These are phyloP conservation scores for Lepidopterella palustris DNA, from an alignment of 495 filamentous ascomycete species.

Conservation along the genomic window DNA sequence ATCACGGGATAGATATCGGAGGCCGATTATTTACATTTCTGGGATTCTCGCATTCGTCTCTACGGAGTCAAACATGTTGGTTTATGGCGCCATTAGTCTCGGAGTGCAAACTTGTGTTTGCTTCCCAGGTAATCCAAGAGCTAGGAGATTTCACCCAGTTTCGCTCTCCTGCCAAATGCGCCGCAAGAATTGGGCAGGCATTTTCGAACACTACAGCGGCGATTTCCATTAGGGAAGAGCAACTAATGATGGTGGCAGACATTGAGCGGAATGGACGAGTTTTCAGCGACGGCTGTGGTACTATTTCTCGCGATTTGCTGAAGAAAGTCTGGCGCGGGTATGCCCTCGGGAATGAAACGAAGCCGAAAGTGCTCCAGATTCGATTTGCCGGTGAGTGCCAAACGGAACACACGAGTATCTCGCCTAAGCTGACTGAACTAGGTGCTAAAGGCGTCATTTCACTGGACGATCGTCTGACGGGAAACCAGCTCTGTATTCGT, in stretches of 20 bases:
- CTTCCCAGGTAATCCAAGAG: conserved; percentile 48
- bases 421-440: conserved; percentile 16
- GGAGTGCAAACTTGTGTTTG: conserved; percentile 38
- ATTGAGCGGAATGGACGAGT: conserved; percentile 40
- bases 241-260: conserved; percentile 12
- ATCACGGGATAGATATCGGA: conserved; percentile 53
- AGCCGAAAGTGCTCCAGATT: conserved; percentile 64
- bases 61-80: conserved; percentile 63
- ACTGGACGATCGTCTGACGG: conserved; percentile 50
- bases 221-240: conserved; percentile 41
- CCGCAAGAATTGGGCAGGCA: conserved; percentile 75
- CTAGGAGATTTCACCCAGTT: conserved; percentile 63
- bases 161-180: conserved; percentile 63
- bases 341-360: conserved; percentile 35
- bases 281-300: conserved; percentile 77
- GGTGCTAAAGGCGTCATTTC: conserved; percentile 69
- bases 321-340: conserved; percentile 47
- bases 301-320: conserved; percentile 53
- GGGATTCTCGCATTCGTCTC: conserved; percentile 75
- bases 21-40: conserved; percentile 61
- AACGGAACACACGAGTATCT: not conserved
- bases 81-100: conserved; percentile 64
- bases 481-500: conserved; percentile 52
- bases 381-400: conserved; percentile 50
- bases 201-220: conserved; percentile 67